phyloP scores from a whole-genome alignment of 2,329 filamentous ascomycete genomes.

The Aspergillus tamarii region DNA sequence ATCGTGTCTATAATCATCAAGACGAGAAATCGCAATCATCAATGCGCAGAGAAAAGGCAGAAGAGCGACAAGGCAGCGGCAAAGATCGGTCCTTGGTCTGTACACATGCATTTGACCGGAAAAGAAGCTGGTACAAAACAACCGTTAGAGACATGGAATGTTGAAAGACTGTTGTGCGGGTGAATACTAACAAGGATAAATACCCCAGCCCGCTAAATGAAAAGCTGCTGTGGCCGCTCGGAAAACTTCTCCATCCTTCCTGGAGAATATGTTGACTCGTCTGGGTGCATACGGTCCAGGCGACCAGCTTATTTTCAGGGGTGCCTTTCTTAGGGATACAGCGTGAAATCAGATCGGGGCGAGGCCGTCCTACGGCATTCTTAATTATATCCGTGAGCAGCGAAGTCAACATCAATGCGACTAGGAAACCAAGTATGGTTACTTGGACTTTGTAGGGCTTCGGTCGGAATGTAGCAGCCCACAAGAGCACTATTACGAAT shows the following conservation, averaged over 20 bases:
- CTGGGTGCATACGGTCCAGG: conserved; percentile 50
- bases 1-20: conserved; percentile 67
- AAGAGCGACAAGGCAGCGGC: conserved; percentile 58
- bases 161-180: too few relatives aligned
- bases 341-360: conserved; percentile 85
- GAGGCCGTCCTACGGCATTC: conserved; percentile 79
- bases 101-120: conserved; percentile 63
- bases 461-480: conserved; percentile 65
- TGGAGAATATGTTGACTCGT: conserved; percentile 60
- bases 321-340: conserved; percentile 72
- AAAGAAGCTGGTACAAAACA: conserved; percentile 41
- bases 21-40: conserved; percentile 63
- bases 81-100: conserved; percentile 60
- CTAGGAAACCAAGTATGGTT: conserved; percentile 77
- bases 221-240: conserved; percentile 65
- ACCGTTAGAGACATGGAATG: background rate
- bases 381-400: conserved; percentile 92
- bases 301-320: conserved; percentile 57
- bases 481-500: conserved; percentile 65
- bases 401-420: conserved; percentile 73
- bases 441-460: conserved; percentile 80
- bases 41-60: conserved; percentile 60
- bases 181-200: conserved; percentile 49
- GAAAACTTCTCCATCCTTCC: conserved; percentile 68
- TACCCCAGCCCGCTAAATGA: conserved; percentile 65